Conservation (phyloP, 2,329 filamentous ascomycete genomes). For the Colletotrichum falcatum region DNA sequence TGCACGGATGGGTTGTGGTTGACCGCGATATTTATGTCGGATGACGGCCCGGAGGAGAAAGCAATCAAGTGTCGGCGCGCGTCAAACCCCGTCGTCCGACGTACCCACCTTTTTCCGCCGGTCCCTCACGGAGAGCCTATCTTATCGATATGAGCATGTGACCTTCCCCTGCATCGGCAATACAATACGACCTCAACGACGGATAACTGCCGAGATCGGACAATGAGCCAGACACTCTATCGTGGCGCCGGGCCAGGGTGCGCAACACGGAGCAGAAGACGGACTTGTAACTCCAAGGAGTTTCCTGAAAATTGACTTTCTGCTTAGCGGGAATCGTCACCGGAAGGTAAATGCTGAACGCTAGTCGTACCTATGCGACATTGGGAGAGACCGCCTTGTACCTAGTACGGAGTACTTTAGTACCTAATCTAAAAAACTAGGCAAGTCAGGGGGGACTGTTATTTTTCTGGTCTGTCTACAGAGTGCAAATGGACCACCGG, state of each 20-base stretch:
- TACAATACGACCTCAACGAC: not conserved
- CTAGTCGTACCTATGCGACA: not conserved
- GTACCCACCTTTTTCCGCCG: not conserved
- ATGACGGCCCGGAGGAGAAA: not conserved
- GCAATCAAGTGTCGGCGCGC: not conserved
- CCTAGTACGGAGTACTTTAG: too few relatives aligned
- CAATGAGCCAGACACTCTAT: not conserved
- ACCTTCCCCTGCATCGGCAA: not conserved
- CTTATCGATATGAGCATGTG: constrained; percentile 13
- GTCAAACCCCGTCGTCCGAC: constrained; percentile 14
- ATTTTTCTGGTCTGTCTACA: not conserved
- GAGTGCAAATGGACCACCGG: not conserved
- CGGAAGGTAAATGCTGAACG: not conserved
- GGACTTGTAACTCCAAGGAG: not conserved
- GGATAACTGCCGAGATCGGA: constrained; percentile 34
- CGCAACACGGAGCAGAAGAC: constrained; percentile 15
- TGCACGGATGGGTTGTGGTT: not conserved
- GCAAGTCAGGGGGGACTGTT: too few relatives aligned
- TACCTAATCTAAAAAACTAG: too few relatives aligned
- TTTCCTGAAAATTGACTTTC: not conserved
- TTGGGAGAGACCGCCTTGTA: too few relatives aligned
- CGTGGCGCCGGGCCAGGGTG: not conserved
- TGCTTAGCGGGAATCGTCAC: not conserved
- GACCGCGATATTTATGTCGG: not conserved
- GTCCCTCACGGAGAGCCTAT: not conserved